Percentiles rank a stretch among this genome's conserved stretches.
These are phyloP conservation scores for Thamnidium elegans DNA, from an alignment of 192 early-diverging fungal species.

Conservation along the genomic window DNA sequence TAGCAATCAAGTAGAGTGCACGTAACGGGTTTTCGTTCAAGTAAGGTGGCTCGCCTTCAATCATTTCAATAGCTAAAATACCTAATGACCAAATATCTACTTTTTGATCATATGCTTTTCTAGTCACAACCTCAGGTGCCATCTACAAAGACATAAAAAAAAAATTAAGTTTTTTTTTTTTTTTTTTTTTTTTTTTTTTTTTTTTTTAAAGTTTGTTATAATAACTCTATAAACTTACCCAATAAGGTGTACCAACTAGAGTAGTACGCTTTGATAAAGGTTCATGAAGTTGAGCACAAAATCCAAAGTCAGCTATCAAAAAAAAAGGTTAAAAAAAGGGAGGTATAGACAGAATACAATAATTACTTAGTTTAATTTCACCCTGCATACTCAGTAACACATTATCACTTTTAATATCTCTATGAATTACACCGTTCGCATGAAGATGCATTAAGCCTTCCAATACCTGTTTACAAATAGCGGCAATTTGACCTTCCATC, in stretches of 20 bases:
- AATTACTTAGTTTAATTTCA: conserved; percentile 72
- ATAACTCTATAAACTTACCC: conserved; percentile 37
- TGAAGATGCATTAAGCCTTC: conserved; percentile 77
- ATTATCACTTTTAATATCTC: conserved; percentile 90
- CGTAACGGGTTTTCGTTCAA: conserved; percentile 90
- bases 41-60: conserved; percentile 97
- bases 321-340: neutral
- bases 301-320: conserved; percentile 79
- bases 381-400: conserved; percentile 64
- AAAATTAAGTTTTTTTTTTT: neutral
- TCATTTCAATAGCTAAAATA: conserved; percentile 97
- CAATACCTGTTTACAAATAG: conserved; percentile 76
- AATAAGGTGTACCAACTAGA: conserved; percentile 90
- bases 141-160: conserved; percentile 52
- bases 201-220: neutral
- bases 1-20: conserved; percentile 93
- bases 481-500: conserved; percentile 82
- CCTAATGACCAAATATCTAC: conserved; percentile 98
- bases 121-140: conserved; percentile 95
- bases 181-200: no score
- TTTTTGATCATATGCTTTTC: conserved; percentile 87
- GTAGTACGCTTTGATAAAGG: conserved; percentile 74
- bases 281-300: conserved; percentile 77
- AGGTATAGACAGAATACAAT: neutral
- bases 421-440: conserved; percentile 73